phyloP scores from a whole-genome alignment of 352 stramenopile genomes.

The Saprolegnia parasitica region DNA sequence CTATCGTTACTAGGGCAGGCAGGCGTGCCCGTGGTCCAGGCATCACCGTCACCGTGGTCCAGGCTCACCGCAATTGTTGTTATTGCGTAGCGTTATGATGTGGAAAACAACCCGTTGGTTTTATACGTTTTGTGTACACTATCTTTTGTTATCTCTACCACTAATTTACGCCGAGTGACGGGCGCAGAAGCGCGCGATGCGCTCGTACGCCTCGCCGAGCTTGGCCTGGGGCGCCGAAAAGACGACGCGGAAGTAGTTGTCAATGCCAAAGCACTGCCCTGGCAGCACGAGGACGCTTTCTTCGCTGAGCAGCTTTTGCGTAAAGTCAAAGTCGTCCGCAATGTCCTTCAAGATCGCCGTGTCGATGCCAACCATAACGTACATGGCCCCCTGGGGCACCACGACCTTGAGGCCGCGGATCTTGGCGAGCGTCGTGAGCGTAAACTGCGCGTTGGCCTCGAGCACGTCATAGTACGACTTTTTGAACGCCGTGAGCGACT shows the following conservation, averaged over 20 bases:
- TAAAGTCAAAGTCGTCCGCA: slow-evolving; percentile 91
- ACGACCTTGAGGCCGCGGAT: slow-evolving; percentile 86
- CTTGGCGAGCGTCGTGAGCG: slow-evolving; percentile 57
- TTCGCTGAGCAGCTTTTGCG: slow-evolving; percentile 91
- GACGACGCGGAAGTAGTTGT: slow-evolving; percentile 53
- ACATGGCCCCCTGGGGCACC: slow-evolving; percentile 92
- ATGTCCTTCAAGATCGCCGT: slow-evolving; percentile 68
- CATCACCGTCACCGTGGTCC: no score
- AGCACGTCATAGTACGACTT: slow-evolving; percentile 73
- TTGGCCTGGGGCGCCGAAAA: slow-evolving; percentile 64
- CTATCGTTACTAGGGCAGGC: no score
- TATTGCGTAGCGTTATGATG: not conserved
- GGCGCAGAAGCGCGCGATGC: slow-evolving; percentile 52
- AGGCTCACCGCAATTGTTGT: no score
- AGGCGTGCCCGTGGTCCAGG: no score
- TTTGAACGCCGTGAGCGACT: slow-evolving; percentile 77
- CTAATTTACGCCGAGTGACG: slow-evolving; percentile 35
- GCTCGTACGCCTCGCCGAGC: slow-evolving; percentile 55
- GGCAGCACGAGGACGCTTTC: slow-evolving; percentile 95
- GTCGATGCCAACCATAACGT: slow-evolving; percentile 86
- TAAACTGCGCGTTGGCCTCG: slow-evolving; percentile 84
- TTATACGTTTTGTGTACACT: not conserved
- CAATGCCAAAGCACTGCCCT: slow-evolving; percentile 74
- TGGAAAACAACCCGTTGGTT: not conserved
- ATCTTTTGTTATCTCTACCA: not conserved